Evolutionary conservation across 768 basidiomycete species (phyloP), one percentile per base, ranked within the genome.

Genomic region (Auricularia auricula-judae): DNA sequence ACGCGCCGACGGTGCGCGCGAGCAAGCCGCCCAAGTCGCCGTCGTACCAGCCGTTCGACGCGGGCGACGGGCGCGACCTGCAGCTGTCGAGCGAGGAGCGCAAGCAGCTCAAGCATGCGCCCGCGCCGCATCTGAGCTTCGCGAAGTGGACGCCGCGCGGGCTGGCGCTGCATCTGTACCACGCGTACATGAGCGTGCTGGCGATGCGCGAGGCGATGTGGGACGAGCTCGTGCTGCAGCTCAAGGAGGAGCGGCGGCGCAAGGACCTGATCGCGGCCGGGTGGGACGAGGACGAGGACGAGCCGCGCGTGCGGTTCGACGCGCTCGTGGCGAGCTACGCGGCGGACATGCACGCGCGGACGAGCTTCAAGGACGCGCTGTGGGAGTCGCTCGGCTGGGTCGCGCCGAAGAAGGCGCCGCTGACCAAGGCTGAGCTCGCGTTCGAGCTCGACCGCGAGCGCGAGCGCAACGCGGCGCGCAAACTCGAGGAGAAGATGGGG

Each of bases 121-220:
- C 56, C 5, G 11, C 14, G 5, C 56, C 56, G 23, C 12, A 4
- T 21, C 18, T 23, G 56, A 29, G 16, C 23, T 59, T 59, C 4
- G 5, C 56, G 63, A 72, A 72, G 34, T 71, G 87, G 67, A 84
- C 75, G 65, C 83, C 86, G 63, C 80, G 84, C 54, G 84, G 85
- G 1, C 77, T 87, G 35, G 86, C 86, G 0, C 86, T 88, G 85
- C 87, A 89, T 64, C 78, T 89, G 3, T 84, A 86, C 68, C 77
- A 80, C 66, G 81, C 83, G n/a, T 87, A 82, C 66, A 81, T 84
- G 67, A 72, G 74, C 21, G 83, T 89, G 7, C 71, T 87, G 12
- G 85, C 84, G 12, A 86, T 85, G 67, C 82, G 86, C 71, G 87
- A 88, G 70, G 82, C 86, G 35, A 87, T 89, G 86, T 89, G 87